Evolutionary conservation across 768 basidiomycete genomes (phyloP), one percentile per base, ranked within the genome.

Genomic region (Hebeloma cylindrosporum): DNA sequence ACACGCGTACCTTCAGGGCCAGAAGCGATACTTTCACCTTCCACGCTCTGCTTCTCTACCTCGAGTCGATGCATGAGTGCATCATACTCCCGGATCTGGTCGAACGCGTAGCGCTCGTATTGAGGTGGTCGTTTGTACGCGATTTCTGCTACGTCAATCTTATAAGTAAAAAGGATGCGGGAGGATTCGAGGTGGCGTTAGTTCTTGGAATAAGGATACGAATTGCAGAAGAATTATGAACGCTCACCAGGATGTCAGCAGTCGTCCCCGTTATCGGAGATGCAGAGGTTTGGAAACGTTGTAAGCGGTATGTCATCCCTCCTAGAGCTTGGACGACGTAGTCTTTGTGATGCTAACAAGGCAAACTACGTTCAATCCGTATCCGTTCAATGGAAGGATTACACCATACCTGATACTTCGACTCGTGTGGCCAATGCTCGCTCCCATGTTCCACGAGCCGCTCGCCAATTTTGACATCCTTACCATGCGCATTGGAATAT

Each of bases 241-340:
- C 21, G 43, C 83, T 43, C 46, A 88, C 88, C 33, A 93, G 67
- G 17, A 92, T 82, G 46, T 89, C 84, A 1, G 85, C 73, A 2
- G 90, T 93, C 1, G 92, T 62, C 0, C 89, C 89, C 57, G 88
- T 88, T 49, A 93, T 74, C 0, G 88, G 80, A 5, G 88, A 87
- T 1, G 83, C 82, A 0, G 70, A 72, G 1, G 82, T 84, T 23
- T 83, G 77, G 54, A 92, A 82, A 7, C 85, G 79, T 55, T 93
- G 88, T 73, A 85, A 78, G 14, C 90, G 77, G 51, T 91, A 92
- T 2, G 63, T 52, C 17, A 67, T 66, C 16, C 70, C 65, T 21
- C 68, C 73, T 7, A 80, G 59, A 56, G 73, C 69, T 6, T 71
- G 58, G 3, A 74, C 56, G 22, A 60, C 47, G 7, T 70, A 59